Conservation (phyloP, 164 flowering plant genomes). For the Tetrastigma voinierianum region DNA sequence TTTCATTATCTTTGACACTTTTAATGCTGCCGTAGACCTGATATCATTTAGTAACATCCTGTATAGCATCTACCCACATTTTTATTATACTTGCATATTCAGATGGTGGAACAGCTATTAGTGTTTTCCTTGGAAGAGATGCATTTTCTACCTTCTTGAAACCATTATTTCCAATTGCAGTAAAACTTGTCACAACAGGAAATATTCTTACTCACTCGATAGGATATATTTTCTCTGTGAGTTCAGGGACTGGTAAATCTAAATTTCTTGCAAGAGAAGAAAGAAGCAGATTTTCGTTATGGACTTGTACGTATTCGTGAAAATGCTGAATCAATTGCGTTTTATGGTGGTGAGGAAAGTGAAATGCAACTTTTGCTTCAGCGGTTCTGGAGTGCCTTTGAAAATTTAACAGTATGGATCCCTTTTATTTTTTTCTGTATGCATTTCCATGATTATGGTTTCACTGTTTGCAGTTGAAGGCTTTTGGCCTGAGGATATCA, state of each 20-base stretch:
- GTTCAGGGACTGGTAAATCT: slow-evolving; percentile 77
- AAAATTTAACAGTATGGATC: slow-evolving; percentile 74
- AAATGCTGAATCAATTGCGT: slow-evolving; percentile 98
- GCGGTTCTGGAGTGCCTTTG: slow-evolving; percentile 86
- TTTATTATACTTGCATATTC: slow-evolving; percentile 84
- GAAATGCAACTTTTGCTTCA: slow-evolving; percentile 84
- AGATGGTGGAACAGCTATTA: slow-evolving; percentile 90
- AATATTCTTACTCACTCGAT: neutral
- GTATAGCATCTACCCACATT: slow-evolving; percentile 91
- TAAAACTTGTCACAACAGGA: neutral
- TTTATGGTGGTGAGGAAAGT: slow-evolving; percentile 91
- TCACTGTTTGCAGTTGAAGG: neutral
- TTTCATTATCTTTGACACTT: slow-evolving; percentile 89
- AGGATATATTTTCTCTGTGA: slow-evolving; percentile 1
- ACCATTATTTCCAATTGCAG: neutral
- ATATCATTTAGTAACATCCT: slow-evolving; percentile 95
- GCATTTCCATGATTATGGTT: slow-evolving; percentile 7
- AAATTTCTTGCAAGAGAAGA: slow-evolving; percentile 97
- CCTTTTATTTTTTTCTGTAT: neutral
- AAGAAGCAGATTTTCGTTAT: slow-evolving; percentile 97
- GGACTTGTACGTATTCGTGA: slow-evolving; percentile 97
- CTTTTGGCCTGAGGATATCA: neutral
- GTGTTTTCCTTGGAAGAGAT: slow-evolving; percentile 86
- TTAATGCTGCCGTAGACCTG: slow-evolving; percentile 86
- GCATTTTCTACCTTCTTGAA: slow-evolving; percentile 2